phyloP scores from a whole-genome alignment of 2,329 filamentous ascomycete genomes.

The Domatiomyces catenatus region DNA sequence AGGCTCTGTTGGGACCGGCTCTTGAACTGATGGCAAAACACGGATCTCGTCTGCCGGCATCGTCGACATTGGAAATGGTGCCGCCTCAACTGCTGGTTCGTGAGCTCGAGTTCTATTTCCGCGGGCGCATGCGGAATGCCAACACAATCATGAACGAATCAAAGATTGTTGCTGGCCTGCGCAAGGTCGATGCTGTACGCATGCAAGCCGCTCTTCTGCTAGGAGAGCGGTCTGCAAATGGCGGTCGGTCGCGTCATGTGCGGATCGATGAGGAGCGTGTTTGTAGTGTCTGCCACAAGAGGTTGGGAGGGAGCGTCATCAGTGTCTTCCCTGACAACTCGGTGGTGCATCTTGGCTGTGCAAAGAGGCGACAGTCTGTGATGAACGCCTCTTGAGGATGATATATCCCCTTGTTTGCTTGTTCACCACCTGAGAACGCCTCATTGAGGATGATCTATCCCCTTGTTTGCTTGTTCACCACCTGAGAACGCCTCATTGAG shows the following conservation, averaged over 20 bases:
- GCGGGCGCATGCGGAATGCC: conserved; percentile 71
- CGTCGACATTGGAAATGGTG: conserved; percentile 71
- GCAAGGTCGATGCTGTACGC: conserved; percentile 64
- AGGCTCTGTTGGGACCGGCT: conserved; percentile 61
- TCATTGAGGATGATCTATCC: not conserved
- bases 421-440: too few species aligned
- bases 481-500: not conserved
- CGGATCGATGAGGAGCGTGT: conserved; percentile 75
- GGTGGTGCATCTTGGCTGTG: conserved; percentile 70
- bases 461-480: not conserved
- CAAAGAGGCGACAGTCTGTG: conserved; percentile 30
- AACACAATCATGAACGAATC: conserved; percentile 70
- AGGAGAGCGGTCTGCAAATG: conserved; percentile 44
- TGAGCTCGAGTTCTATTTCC: conserved; percentile 79
- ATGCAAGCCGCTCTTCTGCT: conserved; percentile 59
- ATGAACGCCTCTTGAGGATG: conserved; percentile 1
- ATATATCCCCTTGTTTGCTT: not conserved
- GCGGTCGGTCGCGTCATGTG: conserved; percentile 51
- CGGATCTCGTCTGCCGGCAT: conserved; percentile 76
- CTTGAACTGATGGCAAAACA: conserved; percentile 81
- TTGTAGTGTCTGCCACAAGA: conserved; percentile 84
- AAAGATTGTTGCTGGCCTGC: conserved; percentile 58
- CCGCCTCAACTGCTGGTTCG: conserved; percentile 63
- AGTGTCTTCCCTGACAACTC: conserved; percentile 64
- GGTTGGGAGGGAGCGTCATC: conserved; percentile 79